Evolutionary conservation across 2,329 filamentous ascomycete species (phyloP), one percentile per base, ranked within the genome.

Genomic region (Colletotrichum cordylinicola): DNA sequence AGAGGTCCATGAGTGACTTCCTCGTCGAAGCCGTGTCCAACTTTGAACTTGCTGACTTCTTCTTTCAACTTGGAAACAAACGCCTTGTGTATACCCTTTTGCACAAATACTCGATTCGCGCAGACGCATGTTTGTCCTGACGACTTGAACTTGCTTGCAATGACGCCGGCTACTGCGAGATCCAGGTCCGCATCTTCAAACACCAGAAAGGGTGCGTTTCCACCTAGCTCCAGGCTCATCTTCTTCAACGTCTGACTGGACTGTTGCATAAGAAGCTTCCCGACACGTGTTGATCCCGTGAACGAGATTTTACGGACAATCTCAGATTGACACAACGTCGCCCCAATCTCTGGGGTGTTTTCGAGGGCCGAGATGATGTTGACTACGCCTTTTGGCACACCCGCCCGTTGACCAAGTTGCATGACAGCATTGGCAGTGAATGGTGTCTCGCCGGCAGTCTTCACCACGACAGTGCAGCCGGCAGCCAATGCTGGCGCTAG

Each of bases 91-190:
- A 98, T 91, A 74, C 92, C 93, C 39, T 89, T 88, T 83, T 98
- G 95, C 9, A 98, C 90, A 83, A 94, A 96, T 78, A 98, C 91
- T 35, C 95, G 90, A 87, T 98, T 98, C 33, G 94, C 94, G 81
- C 94, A 96, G 24, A 98, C 96, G 84, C 97, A 99, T 0, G 97
- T 98, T 88, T 99, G 97, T 48, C 97, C 97, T 0, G 95, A 98
- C 43, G 94, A 95, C 70, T 97, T 94, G 91, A 98, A 98, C 85
- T 98, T 99, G 81, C 92, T 96, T 27, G 93, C 88, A 70, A 98
- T 91, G 62, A 95, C 96, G 29, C 96, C 96, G 0, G 92, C 87
- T 2, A 98, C 95, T 4, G 97, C 97, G 8, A 88, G 87, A 74
- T 98, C 96, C 24, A 98, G 87, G 82, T 98, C 95, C 24, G 96